Evolutionary conservation across 2,329 filamentous ascomycete species (phyloP).

Genomic region (Clonostachys chloroleuca): DNA sequence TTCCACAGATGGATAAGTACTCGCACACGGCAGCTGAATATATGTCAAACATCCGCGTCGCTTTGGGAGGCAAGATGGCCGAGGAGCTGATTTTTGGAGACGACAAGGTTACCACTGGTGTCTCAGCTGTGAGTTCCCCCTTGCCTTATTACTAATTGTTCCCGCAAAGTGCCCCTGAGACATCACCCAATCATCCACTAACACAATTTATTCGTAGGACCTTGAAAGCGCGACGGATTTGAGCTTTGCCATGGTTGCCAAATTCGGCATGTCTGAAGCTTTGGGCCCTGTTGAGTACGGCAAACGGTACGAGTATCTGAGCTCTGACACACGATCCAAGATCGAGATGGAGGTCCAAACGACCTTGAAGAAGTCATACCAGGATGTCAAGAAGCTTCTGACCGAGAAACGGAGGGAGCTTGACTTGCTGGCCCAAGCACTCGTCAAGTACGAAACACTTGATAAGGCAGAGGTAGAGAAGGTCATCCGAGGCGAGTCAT

Average conservation of each 20-base stretch:
- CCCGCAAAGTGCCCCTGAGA: not conserved
- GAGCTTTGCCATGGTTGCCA: constrained; percentile 84
- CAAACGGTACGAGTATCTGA: constrained; percentile 75
- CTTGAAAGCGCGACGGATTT: constrained; percentile 76
- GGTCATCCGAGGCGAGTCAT: constrained; percentile 80
- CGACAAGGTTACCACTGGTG: constrained; percentile 89
- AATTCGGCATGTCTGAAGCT: constrained; percentile 81
- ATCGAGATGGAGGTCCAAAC: constrained; percentile 88
- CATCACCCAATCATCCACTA: not conserved
- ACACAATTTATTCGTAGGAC: constrained; percentile 50
- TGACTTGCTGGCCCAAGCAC: constrained; percentile 79
- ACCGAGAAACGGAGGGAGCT: constrained; percentile 76
- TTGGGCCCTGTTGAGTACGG: constrained; percentile 88
- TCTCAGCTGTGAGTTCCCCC: constrained; percentile 59
- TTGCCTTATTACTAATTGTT: not conserved
- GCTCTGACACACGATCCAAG: constrained; percentile 77
- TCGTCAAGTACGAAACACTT: constrained; percentile 92
- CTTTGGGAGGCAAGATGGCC: constrained; percentile 81
- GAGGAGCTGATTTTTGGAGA: constrained; percentile 89
- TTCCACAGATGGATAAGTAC: constrained; percentile 91
- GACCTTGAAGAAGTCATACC: constrained; percentile 75
- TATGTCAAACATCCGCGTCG: constrained; percentile 72
- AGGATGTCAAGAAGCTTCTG: constrained; percentile 68
- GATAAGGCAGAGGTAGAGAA: constrained; percentile 85
- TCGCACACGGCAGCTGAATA: constrained; percentile 84